phyloP scores from a whole-genome alignment of 768 basidiomycete species.

The Boletus rubroflammeus region DNA sequence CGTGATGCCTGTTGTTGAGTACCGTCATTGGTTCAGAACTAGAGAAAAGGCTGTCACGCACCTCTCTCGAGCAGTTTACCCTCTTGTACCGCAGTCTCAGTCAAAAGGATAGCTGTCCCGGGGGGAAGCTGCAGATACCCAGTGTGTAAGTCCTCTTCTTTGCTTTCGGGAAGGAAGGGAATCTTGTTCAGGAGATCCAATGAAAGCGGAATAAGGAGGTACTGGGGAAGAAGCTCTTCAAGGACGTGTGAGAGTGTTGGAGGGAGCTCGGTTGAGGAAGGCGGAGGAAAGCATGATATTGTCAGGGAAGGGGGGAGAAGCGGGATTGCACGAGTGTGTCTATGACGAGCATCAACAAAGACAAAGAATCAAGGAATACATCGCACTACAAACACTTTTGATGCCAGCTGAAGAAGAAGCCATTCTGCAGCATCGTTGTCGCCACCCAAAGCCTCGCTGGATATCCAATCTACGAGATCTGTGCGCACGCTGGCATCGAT shows the following conservation, averaged over 20 bases:
- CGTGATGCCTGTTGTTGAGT: conserved; percentile 43
- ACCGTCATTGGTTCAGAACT: neutral
- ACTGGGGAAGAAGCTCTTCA: conserved; percentile 54
- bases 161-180: conserved; percentile 60
- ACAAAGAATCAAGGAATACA: neutral
- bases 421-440: conserved; percentile 72
- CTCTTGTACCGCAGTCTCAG: conserved; percentile 65
- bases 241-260: conserved; percentile 57
- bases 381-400: conserved; percentile 54
- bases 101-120: conserved; percentile 57
- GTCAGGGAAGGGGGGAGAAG: conserved; percentile 67
- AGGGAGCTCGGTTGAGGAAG: conserved; percentile 21
- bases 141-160: conserved; percentile 68
- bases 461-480: conserved; percentile 70
- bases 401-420: conserved; percentile 58
- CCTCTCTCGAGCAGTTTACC: conserved; percentile 57
- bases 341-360: conserved; percentile 26
- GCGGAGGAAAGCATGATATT: conserved; percentile 57
- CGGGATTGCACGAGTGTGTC: conserved; percentile 63
- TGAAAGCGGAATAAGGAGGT: conserved; percentile 56
- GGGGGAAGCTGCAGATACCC: conserved; percentile 71
- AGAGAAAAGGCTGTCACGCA: conserved; percentile 8
- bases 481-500: conserved; percentile 34
- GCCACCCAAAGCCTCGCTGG: conserved; percentile 62
- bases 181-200: conserved; percentile 57